Evolutionary conservation across 2,329 filamentous ascomycete genomes (phyloP), one percentile per base, ranked within the genome.

Genomic region (Pestalotiopsis sp.): DNA sequence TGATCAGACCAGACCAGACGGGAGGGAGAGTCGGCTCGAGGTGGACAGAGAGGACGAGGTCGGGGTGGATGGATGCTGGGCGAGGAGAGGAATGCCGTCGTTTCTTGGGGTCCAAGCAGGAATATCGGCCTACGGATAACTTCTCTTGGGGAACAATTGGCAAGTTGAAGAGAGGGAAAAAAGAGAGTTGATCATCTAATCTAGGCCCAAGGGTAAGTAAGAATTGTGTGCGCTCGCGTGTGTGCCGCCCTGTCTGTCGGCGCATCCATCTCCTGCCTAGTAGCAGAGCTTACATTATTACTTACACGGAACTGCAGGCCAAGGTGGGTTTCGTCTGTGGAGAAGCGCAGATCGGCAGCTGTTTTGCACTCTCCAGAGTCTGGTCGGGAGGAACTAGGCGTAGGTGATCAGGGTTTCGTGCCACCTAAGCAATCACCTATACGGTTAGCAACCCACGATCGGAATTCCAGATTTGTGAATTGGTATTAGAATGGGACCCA

Each of bases 351-450:
- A 62, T 62, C 59, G 36, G 31, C 25, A 36, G 57, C 45, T 52
- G 4, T 23, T n/a, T 23, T 20, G 17, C 20, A 20, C 45, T 17
- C 45, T n/a, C 17, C 17, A 52, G 23, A n/a, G 45, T 52, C 45
- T n/a, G 14, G 17, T n/a, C 17, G 14, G 45, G 17, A n/a, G 45
- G 45, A 23, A 52, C 45, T 52, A 52, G 20, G 17, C 45, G 31
- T 52, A 52, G 45, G 45, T 52, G 25, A 36, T 17, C 57, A 62
- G 31, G 59, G 59, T 62, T 62, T 62, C 27, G 59, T 62, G 59
- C 59, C 38, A 62, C 31, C 31, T 36, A 36, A 36, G 31, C 31
- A 36, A 36, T 36, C 31, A 36, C 31, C 31, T 36, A 36, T 36
- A 36, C 31, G 31, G 31, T 36, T 36, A 36, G 31, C 31, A 9